Evolutionary conservation across 352 stramenopile genomes (phyloP).

Genomic region (Globisporangium megalacanthum): DNA sequence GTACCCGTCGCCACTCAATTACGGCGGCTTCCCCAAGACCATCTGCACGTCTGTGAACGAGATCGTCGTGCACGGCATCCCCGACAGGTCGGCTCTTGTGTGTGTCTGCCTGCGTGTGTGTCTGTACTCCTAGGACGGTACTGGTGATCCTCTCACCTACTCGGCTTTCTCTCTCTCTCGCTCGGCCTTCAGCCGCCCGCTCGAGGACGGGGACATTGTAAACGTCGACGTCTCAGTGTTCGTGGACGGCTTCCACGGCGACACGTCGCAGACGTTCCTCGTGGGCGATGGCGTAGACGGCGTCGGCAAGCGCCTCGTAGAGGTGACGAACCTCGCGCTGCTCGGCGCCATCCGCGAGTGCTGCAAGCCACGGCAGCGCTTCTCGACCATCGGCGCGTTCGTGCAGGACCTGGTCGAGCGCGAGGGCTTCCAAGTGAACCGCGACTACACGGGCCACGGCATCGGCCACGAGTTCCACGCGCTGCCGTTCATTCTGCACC

Average conservation of each 20-base stretch:
- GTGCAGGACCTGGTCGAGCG: constrained; percentile 88
- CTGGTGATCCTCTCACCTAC: neutral
- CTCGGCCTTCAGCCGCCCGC: constrained; percentile 28
- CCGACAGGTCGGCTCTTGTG: constrained; percentile 59
- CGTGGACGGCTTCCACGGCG: constrained; percentile 94
- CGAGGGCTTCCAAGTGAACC: constrained; percentile 76
- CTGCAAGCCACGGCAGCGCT: constrained; percentile 91
- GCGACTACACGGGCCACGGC: constrained; percentile 96
- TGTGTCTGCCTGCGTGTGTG: neutral
- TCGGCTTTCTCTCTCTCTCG: no score
- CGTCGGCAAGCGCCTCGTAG: constrained; percentile 79
- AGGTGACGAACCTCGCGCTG: constrained; percentile 82
- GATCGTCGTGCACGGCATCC: constrained; percentile 96
- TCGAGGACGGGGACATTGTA: constrained; percentile 93
- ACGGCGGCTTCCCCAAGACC: constrained; percentile 93
- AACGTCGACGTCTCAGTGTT: constrained; percentile 97
- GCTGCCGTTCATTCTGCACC: constrained; percentile 93
- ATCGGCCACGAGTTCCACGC: constrained; percentile 95
- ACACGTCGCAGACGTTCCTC: constrained; percentile 96
- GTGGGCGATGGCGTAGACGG: constrained; percentile 90
- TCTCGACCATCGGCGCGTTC: constrained; percentile 92
- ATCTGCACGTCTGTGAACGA: constrained; percentile 97
- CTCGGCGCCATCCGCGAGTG: constrained; percentile 81
- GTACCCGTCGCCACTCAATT: constrained; percentile 92
- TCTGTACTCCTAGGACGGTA: neutral